Conservation (phyloP, 805 yeast genomes). For the Zygosaccharomyces bailii region DNA sequence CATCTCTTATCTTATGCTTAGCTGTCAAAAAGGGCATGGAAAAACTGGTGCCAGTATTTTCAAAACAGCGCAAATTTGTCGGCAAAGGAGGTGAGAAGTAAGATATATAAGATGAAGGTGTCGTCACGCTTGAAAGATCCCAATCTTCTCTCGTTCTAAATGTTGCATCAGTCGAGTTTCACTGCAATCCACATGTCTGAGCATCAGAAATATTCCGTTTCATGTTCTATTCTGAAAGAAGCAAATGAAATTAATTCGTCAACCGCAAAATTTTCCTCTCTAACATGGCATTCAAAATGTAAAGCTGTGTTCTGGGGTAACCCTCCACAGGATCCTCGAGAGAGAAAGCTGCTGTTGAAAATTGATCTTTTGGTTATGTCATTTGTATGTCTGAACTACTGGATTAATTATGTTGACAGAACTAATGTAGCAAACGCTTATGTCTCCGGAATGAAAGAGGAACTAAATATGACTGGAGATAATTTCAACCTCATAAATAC, state of each 20-base stretch:
- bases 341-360: constrained; percentile 25
- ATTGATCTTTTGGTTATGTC: constrained; percentile 24
- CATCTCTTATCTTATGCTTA: too few relatives aligned
- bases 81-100: too few relatives aligned
- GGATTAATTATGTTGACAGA: constrained; percentile 50
- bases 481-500: constrained; percentile 50
- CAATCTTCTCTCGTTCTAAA: too few relatives aligned
- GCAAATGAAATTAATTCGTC: neutral
- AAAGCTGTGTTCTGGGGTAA: constrained; percentile 36
- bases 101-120: too few relatives aligned
- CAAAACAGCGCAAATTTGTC: too few relatives aligned
- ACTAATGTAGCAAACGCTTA: constrained; percentile 51
- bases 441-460: constrained; percentile 59
- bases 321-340: constrained; percentile 34
- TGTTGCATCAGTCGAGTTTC: too few relatives aligned
- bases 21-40: too few relatives aligned
- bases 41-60: too few relatives aligned
- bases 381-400: constrained; percentile 24
- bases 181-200: neutral
- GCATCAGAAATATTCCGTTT: neutral
- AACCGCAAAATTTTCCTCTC: neutral
- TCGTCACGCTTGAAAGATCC: too few relatives aligned
- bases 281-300: constrained; percentile 8
- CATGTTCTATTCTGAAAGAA: too few relatives aligned
- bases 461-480: constrained; percentile 42